Evolutionary conservation across 75 land plant species (phyloP).

Genomic region (Isoetes taiwanensis): DNA sequence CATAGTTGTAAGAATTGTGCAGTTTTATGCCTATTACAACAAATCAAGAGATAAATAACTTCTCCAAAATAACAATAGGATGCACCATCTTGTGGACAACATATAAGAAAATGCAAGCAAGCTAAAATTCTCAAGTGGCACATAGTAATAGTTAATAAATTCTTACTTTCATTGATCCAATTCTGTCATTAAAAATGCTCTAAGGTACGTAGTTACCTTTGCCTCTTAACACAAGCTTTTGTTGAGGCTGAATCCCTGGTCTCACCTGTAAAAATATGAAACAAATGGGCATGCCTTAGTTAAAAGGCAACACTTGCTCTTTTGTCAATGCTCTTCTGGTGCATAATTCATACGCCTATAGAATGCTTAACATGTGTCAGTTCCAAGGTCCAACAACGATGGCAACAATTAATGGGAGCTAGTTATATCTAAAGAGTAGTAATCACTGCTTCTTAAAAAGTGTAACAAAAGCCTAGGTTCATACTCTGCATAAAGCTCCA

Average conservation of each 20-base stretch:
- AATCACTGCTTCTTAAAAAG: constrained; percentile 88
- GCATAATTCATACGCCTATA: no score
- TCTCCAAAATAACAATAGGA: neutral
- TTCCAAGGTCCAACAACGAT: no score
- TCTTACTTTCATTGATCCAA: neutral
- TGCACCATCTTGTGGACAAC: neutral
- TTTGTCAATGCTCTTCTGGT: no score
- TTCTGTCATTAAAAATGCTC: neutral
- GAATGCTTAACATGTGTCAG: no score
- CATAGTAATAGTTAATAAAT: neutral
- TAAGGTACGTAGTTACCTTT: no score
- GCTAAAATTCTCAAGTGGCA: neutral
- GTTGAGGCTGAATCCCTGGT: constrained; percentile 90
- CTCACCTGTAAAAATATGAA: constrained; percentile 79
- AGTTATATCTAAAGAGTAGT: constrained; percentile 79
- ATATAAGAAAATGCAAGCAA: no score
- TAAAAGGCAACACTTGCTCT: no score
- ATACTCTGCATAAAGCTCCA: constrained; percentile 95
- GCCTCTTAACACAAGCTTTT: constrained; percentile 76
- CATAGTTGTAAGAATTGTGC: constrained; percentile 40
- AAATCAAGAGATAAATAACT: neutral
- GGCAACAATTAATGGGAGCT: no score
- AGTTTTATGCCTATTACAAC: constrained; percentile 54
- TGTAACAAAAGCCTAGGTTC: constrained; percentile 72
- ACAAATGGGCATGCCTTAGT: no score